Evolutionary conservation across 1,139 yeast species (phyloP).

Genomic region (Neolecta irregularis): DNA sequence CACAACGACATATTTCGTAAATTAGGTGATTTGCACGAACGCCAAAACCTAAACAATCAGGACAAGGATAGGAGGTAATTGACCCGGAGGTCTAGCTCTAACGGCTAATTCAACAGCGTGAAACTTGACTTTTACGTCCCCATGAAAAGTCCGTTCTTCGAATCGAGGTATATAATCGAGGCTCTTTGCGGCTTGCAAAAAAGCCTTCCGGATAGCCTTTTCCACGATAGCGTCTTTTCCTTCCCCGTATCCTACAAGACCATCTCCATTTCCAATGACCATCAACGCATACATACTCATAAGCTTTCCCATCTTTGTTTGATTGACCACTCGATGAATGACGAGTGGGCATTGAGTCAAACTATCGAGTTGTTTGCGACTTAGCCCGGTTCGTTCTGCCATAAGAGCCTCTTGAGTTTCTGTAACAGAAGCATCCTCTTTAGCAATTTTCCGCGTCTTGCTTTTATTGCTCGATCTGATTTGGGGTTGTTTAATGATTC

Average conservation of each 20-base stretch:
- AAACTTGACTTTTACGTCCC: slow-evolving; percentile 65
- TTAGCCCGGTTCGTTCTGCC: slow-evolving; percentile 2
- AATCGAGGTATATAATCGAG: slow-evolving; percentile 68
- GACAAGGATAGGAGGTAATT: background rate
- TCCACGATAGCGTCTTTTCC: slow-evolving; percentile 78
- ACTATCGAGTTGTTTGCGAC: background rate
- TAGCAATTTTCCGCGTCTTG: background rate
- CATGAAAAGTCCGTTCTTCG: slow-evolving; percentile 82
- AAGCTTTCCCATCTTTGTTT: slow-evolving; percentile 88
- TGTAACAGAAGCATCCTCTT: background rate
- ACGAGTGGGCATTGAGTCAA: slow-evolving; percentile 8
- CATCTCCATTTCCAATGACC: slow-evolving; percentile 84
- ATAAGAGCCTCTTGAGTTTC: background rate
- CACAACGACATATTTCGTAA: slow-evolving; percentile 83
- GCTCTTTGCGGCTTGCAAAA: slow-evolving; percentile 87
- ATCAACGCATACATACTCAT: slow-evolving; percentile 72
- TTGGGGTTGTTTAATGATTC: no score
- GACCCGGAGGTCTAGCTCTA: slow-evolving; percentile 79
- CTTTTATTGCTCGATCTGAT: slow-evolving; percentile 1
- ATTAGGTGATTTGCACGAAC: slow-evolving; percentile 81
- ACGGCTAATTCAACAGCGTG: slow-evolving; percentile 75
- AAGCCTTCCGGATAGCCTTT: slow-evolving; percentile 71
- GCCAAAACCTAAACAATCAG: slow-evolving; percentile 36
- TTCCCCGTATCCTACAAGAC: slow-evolving; percentile 90
- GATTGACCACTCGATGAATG: slow-evolving; percentile 64